Percentiles rank a stretch among this genome's conserved stretches.
Evolutionary conservation across 176 grass and related monocot genomes (phyloP).

Genomic region (Triticum urartu): DNA sequence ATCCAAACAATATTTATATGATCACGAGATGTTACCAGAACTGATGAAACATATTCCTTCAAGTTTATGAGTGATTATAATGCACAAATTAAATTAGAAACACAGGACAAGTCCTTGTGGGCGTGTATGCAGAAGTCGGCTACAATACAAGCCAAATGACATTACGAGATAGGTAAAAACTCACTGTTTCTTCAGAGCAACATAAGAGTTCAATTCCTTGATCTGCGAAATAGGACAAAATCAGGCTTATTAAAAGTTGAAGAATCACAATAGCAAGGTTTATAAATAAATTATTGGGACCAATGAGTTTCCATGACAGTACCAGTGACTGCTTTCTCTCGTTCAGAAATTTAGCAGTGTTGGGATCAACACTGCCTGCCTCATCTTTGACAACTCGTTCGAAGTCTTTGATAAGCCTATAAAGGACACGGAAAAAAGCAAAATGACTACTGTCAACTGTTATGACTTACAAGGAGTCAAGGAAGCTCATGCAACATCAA

Average conservation of each 20-base stretch:
- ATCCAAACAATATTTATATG: not conserved
- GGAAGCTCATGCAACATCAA: too few species aligned
- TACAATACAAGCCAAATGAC: not conserved
- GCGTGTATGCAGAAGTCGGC: not conserved
- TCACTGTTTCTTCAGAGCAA: constrained; percentile 99
- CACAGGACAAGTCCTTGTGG: not conserved
- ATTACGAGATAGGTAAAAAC: constrained; percentile 37
- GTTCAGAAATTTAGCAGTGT: constrained; percentile 58
- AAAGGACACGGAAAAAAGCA: not conserved
- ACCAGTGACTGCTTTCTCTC: constrained; percentile 92
- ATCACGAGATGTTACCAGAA: not conserved
- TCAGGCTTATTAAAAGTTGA: constrained; percentile 11
- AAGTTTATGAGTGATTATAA: not conserved
- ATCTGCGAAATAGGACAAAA: constrained; percentile 63
- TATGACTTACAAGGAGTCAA: too few species aligned
- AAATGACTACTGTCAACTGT: not conserved
- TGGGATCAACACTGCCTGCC: constrained; percentile 45
- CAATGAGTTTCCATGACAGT: constrained; percentile 2
- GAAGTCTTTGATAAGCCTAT: constrained; percentile 96
- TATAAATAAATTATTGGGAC: not conserved
- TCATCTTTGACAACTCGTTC: constrained; percentile 74
- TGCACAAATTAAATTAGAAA: constrained; percentile 2
- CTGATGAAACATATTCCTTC: not conserved
- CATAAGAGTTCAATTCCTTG: constrained; percentile 95
- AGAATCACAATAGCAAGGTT: not conserved